Evolutionary conservation across 805 yeast genomes (phyloP).

Genomic region (Pichia sporocuriosa): DNA sequence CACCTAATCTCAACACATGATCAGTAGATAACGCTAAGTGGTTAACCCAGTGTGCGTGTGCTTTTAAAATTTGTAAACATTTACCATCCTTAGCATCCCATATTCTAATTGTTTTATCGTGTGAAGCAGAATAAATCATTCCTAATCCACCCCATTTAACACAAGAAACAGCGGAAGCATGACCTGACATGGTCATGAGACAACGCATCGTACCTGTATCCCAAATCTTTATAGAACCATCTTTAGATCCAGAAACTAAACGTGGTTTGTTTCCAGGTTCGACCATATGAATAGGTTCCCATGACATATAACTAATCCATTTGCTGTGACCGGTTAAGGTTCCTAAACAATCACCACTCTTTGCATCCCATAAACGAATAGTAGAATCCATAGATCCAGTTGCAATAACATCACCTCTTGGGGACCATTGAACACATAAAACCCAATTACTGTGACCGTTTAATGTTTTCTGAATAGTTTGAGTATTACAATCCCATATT

Average conservation of each 20-base stretch:
- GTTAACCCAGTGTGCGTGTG: slow-evolving; percentile 98
- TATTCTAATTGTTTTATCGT: slow-evolving; percentile 86
- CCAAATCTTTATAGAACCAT: slow-evolving; percentile 87
- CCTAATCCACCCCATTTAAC: slow-evolving; percentile 96
- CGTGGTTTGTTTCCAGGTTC: slow-evolving; percentile 59
- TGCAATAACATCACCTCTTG: slow-evolving; percentile 85
- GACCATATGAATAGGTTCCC: slow-evolving; percentile 91
- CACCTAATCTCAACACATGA: slow-evolving; percentile 78
- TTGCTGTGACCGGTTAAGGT: slow-evolving; percentile 77
- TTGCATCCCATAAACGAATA: slow-evolving; percentile 79
- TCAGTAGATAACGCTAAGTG: slow-evolving; percentile 91
- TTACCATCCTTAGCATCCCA: slow-evolving; percentile 83
- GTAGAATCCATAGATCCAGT: slow-evolving; percentile 96
- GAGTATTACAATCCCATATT: slow-evolving; percentile 94
- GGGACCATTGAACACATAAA: slow-evolving; percentile 83
- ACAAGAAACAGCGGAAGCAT: slow-evolving; percentile 82
- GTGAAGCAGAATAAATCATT: slow-evolving; percentile 83
- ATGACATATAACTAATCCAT: slow-evolving; percentile 82
- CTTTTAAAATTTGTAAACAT: slow-evolving; percentile 68
- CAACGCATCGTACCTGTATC: slow-evolving; percentile 67
- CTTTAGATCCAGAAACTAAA: slow-evolving; percentile 84
- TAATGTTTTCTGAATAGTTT: slow-evolving; percentile 77
- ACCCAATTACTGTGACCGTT: slow-evolving; percentile 93
- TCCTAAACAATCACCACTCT: slow-evolving; percentile 58
- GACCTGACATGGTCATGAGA: slow-evolving; percentile 73